Percentiles rank a stretch among this genome's conserved stretches.
Evolutionary conservation across 257 asterid genomes (phyloP).

Genomic region (Lycium ferocissimum): DNA sequence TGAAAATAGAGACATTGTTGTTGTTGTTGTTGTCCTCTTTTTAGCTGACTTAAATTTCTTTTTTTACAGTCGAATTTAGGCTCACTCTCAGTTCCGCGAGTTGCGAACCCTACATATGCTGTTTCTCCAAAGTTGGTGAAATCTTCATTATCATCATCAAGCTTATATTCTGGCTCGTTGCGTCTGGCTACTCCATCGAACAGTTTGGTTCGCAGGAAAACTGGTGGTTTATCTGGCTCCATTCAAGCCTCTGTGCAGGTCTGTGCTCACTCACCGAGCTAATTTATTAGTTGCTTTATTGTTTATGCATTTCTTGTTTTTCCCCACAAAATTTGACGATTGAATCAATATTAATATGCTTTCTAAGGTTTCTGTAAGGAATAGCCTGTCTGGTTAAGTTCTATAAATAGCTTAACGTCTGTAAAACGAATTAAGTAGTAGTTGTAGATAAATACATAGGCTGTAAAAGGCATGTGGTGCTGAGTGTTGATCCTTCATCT

Average conservation of each 20-base stretch:
- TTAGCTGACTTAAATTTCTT: not conserved
- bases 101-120: constrained; percentile 41
- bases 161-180: constrained; percentile 56
- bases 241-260: constrained; percentile 83
- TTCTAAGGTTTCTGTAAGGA: not conserved
- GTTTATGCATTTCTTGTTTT: not conserved
- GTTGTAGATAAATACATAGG: not conserved
- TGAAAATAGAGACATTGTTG: no score
- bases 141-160: constrained; percentile 54
- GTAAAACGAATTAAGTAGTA: not conserved
- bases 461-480: not conserved
- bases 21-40: not conserved
- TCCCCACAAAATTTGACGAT: not conserved
- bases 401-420: not conserved
- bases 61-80: constrained; percentile 63
- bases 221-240: constrained; percentile 36
- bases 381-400: not conserved
- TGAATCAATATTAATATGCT: not conserved
- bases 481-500: not conserved
- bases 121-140: constrained; percentile 42
- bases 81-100: constrained; percentile 59
- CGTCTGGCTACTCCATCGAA: constrained; percentile 42
- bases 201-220: constrained; percentile 39
- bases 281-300: not conserved
- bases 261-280: not conserved